These are phyloP conservation scores for Carex myosuroides DNA, from an alignment of 176 grass and related monocot species.

Conservation along the genomic window DNA sequence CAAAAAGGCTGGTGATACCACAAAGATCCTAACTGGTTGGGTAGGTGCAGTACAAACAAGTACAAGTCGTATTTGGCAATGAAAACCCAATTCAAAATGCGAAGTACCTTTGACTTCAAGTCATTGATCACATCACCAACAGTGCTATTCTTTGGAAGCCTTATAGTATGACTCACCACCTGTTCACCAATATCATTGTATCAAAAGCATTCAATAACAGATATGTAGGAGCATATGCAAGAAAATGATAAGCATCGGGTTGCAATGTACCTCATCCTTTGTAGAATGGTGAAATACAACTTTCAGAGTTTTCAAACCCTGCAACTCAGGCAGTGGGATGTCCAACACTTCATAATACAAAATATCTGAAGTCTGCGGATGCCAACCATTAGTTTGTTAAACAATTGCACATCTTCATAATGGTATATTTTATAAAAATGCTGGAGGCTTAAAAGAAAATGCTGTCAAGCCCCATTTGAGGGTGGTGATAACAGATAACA, in stretches of 20 bases:
- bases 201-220: slow-evolving; percentile 18
- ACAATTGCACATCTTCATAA: neutral
- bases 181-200: slow-evolving; percentile 13
- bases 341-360: slow-evolving; percentile 96
- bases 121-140: slow-evolving; percentile 82
- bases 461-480: neutral
- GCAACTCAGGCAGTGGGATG: slow-evolving; percentile 88
- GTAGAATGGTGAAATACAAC: slow-evolving; percentile 92
- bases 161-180: slow-evolving; percentile 25
- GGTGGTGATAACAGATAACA: neutral
- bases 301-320: slow-evolving; percentile 90
- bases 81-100: neutral
- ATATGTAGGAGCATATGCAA: slow-evolving; percentile 24
- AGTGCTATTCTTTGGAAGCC: slow-evolving; percentile 84
- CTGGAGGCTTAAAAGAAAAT: neutral
- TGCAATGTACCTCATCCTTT: slow-evolving; percentile 74
- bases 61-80: neutral
- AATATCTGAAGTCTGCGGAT: slow-evolving; percentile 70
- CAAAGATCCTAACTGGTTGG: slow-evolving; percentile 5
- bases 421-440: neutral
- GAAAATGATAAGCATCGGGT: slow-evolving; percentile 3
- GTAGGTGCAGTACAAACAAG: neutral
- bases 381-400: slow-evolving; percentile 2
- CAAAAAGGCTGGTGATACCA: neutral
- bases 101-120: slow-evolving; percentile 77